Percentiles rank a stretch among this genome's conserved stretches.
phyloP scores from a whole-genome alignment of 257 asterid species.

The Echites panduratus region DNA sequence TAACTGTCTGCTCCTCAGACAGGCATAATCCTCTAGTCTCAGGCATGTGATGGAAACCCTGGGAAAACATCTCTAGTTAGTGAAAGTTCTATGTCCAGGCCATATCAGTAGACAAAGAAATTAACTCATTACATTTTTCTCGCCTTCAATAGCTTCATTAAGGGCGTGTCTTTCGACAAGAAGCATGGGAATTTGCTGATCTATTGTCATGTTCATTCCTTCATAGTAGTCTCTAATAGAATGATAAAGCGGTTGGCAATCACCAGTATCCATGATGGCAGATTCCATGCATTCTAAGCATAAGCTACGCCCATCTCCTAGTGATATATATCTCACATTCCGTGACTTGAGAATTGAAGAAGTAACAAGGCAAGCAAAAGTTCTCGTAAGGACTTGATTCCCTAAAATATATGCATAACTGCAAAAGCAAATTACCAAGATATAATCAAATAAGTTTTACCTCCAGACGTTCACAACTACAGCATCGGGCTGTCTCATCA shows the following conservation, averaged over 20 bases:
- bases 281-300: slow-evolving; percentile 98
- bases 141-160: slow-evolving; percentile 97
- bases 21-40: slow-evolving; percentile 97
- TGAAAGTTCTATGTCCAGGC: neutral
- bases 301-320: slow-evolving; percentile 88
- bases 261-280: slow-evolving; percentile 94
- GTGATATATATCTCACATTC: slow-evolving; percentile 58
- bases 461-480: slow-evolving; percentile 98
- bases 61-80: slow-evolving; percentile 16
- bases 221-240: slow-evolving; percentile 88
- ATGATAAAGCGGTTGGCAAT: slow-evolving; percentile 90
- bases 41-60: slow-evolving; percentile 99
- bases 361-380: neutral
- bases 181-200: slow-evolving; percentile 93
- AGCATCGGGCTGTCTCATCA: slow-evolving; percentile 77
- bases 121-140: slow-evolving; percentile 59
- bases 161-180: slow-evolving; percentile 95
- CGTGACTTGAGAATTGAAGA: slow-evolving; percentile 40
- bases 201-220: slow-evolving; percentile 95
- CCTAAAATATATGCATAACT: neutral
- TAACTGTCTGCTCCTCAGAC: slow-evolving; percentile 94
- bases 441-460: slow-evolving; percentile 25
- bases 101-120: slow-evolving; percentile 1
- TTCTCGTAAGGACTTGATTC: neutral
- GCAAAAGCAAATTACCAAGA: neutral